Evolutionary conservation across 495 filamentous ascomycete species (phyloP).

Genomic region (Penicillium cataractarum): DNA sequence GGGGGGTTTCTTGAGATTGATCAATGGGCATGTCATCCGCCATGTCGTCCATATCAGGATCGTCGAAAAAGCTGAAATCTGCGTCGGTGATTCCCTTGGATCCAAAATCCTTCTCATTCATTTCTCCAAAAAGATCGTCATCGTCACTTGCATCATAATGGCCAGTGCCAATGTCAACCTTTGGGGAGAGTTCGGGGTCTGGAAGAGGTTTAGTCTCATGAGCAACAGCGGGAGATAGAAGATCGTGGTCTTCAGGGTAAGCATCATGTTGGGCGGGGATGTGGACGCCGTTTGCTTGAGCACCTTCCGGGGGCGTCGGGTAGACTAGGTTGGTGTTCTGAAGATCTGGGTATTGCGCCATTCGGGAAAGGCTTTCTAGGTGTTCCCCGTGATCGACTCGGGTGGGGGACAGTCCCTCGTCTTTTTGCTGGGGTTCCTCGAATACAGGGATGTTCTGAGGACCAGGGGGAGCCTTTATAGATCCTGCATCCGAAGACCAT

Average conservation of each 20-base stretch:
- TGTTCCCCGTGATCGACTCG: slow-evolving; percentile 32
- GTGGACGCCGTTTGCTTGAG: slow-evolving; percentile 46
- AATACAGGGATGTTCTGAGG: slow-evolving; percentile 30
- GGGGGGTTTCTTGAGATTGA: slow-evolving; percentile 17
- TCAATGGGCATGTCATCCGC: slow-evolving; percentile 14
- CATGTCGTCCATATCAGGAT: slow-evolving; percentile 52
- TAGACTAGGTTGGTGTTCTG: slow-evolving; percentile 70
- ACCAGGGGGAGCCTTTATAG: slow-evolving; percentile 25
- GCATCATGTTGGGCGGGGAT: slow-evolving; percentile 27
- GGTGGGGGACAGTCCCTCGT: slow-evolving; percentile 33
- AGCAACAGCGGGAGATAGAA: slow-evolving; percentile 23
- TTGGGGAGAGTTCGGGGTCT: slow-evolving; percentile 28
- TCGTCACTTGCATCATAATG: slow-evolving; percentile 53
- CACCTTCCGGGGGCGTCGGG: slow-evolving; percentile 83
- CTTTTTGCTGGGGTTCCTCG: slow-evolving; percentile 35
- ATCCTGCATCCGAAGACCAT: slow-evolving; percentile 59
- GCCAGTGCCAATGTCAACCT: slow-evolving; percentile 42
- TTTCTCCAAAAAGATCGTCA: slow-evolving; percentile 71
- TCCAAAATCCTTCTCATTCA: slow-evolving; percentile 77
- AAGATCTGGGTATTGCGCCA: slow-evolving; percentile 54
- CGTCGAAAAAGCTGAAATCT: slow-evolving; percentile 92
- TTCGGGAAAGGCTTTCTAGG: slow-evolving; percentile 51
- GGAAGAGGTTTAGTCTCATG: slow-evolving; percentile 26
- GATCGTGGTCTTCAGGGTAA: slow-evolving; percentile 38
- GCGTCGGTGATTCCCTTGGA: slow-evolving; percentile 81